Evolutionary conservation across 2,329 filamentous ascomycete species (phyloP).

Genomic region (Whalleya microplaca): DNA sequence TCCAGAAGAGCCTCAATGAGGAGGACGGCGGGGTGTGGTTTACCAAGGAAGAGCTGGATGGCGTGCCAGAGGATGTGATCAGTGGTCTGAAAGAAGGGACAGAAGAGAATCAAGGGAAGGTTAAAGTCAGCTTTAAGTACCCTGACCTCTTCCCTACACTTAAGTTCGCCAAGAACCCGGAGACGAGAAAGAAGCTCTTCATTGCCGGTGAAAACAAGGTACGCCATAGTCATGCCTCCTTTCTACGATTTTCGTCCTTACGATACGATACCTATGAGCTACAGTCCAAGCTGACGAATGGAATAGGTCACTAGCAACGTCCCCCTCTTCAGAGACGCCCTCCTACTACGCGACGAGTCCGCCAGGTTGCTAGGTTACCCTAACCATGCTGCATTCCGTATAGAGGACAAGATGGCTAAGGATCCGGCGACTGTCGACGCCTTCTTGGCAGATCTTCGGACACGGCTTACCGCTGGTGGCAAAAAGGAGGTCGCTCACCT

Average conservation of each 20-base stretch:
- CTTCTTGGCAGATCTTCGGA: slow-evolving; percentile 72
- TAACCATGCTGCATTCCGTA: slow-evolving; percentile 74
- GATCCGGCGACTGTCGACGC: slow-evolving; percentile 70
- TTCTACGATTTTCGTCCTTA: neutral
- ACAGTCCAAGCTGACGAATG: slow-evolving; percentile 18
- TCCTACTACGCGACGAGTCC: slow-evolving; percentile 76
- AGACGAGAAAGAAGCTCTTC: slow-evolving; percentile 70
- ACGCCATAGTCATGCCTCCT: slow-evolving; percentile 6
- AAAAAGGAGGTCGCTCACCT: slow-evolving; percentile 71
- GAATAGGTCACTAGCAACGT: slow-evolving; percentile 68
- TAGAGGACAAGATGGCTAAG: slow-evolving; percentile 89
- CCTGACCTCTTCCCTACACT: slow-evolving; percentile 77
- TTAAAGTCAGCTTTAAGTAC: slow-evolving; percentile 82
- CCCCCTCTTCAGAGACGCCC: slow-evolving; percentile 73
- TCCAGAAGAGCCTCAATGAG: slow-evolving; percentile 81
- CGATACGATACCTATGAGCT: neutral
- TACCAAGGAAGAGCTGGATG: slow-evolving; percentile 71
- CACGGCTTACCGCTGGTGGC: slow-evolving; percentile 69
- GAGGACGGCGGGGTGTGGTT: slow-evolving; percentile 84
- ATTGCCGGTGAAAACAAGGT: slow-evolving; percentile 81
- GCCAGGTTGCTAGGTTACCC: slow-evolving; percentile 77
- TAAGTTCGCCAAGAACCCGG: slow-evolving; percentile 74
- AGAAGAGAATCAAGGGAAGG: slow-evolving; percentile 71
- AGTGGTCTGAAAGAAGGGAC: slow-evolving; percentile 71
- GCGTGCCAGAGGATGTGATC: slow-evolving; percentile 73